Percentiles rank a stretch among this genome's conserved stretches.
These are phyloP conservation scores for Chalciporus chontae DNA, from an alignment of 768 basidiomycete species.

Conservation along the genomic window DNA sequence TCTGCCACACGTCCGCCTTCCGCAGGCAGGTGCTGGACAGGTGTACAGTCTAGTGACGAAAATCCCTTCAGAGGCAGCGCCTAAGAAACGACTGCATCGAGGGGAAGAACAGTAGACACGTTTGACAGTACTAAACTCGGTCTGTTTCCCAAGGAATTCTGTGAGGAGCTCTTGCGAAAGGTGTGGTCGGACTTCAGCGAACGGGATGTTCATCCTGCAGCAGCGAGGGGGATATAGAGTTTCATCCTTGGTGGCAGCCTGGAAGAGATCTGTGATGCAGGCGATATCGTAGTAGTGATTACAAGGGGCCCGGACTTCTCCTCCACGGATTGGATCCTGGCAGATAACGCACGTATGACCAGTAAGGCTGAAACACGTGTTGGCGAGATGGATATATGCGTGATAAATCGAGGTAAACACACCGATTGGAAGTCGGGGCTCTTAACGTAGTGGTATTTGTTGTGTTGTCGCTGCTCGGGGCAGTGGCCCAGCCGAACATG, in stretches of 20 bases:
- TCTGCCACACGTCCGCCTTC: slow-evolving; percentile 21
- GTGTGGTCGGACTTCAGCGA: slow-evolving; percentile 22
- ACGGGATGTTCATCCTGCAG: slow-evolving; percentile 32
- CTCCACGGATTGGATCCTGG: slow-evolving; percentile 28
- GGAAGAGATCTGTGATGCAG: slow-evolving; percentile 36
- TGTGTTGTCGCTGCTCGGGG: background rate
- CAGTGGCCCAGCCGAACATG: slow-evolving; percentile 1
- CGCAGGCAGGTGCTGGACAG: slow-evolving; percentile 20
- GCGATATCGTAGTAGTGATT: slow-evolving; percentile 33
- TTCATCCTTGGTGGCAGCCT: slow-evolving; percentile 35
- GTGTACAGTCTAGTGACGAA: slow-evolving; percentile 22
- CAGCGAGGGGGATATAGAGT: slow-evolving; percentile 40
- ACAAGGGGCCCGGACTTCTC: slow-evolving; percentile 30
- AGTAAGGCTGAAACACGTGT: slow-evolving; percentile 10
- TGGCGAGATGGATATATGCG: background rate
- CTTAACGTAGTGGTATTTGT: background rate
- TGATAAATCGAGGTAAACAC: background rate
- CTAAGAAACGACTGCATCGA: slow-evolving; percentile 36
- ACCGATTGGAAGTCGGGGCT: slow-evolving; percentile 10
- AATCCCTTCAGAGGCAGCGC: slow-evolving; percentile 23
- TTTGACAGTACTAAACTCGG: slow-evolving; percentile 32
- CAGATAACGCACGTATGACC: slow-evolving; percentile 35
- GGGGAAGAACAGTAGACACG: slow-evolving; percentile 38
- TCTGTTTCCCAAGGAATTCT: slow-evolving; percentile 23
- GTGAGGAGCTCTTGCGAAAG: slow-evolving; percentile 17